phyloP scores from a whole-genome alignment of 257 asterid species.

The Nicotiana tabacum region DNA sequence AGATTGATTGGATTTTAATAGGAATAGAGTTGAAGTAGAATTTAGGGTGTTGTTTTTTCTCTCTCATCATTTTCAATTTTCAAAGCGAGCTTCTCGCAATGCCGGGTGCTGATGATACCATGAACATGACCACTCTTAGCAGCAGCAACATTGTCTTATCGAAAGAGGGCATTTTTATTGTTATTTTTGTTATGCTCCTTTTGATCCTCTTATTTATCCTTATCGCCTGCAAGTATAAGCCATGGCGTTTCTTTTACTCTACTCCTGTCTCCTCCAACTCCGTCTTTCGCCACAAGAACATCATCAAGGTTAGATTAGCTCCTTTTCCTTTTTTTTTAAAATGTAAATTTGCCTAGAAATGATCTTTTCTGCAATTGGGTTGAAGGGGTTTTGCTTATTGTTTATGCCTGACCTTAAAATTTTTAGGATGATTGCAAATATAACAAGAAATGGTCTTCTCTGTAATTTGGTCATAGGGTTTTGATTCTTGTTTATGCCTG shows the following conservation, averaged over 20 bases:
- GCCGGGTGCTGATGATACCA: constrained; percentile 25
- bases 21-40: not conserved
- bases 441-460: not conserved
- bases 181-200: constrained; percentile 67
- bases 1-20: constrained; percentile 4
- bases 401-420: not conserved
- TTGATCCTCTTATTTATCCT: constrained; percentile 57
- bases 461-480: not conserved
- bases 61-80: not conserved
- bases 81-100: constrained; percentile 24
- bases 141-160: constrained; percentile 33
- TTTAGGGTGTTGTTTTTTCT: constrained; percentile 17
- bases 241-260: constrained; percentile 57
- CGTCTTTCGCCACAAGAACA: constrained; percentile 31
- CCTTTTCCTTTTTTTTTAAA: not conserved
- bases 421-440: not conserved
- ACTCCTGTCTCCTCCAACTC: constrained; percentile 35
- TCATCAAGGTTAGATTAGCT: constrained; percentile 51
- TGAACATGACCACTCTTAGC: constrained; percentile 9
- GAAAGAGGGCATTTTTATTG: constrained; percentile 22
- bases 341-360: not conserved
- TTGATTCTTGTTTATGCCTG: not conserved
- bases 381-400: constrained; percentile 1
- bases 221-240: constrained; percentile 79
- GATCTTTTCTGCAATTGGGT: constrained; percentile 2